Percentiles rank a stretch among this genome's conserved stretches.
Evolutionary conservation across 2,329 filamentous ascomycete genomes (phyloP).

Genomic region (Scedosporium apiospermum): DNA sequence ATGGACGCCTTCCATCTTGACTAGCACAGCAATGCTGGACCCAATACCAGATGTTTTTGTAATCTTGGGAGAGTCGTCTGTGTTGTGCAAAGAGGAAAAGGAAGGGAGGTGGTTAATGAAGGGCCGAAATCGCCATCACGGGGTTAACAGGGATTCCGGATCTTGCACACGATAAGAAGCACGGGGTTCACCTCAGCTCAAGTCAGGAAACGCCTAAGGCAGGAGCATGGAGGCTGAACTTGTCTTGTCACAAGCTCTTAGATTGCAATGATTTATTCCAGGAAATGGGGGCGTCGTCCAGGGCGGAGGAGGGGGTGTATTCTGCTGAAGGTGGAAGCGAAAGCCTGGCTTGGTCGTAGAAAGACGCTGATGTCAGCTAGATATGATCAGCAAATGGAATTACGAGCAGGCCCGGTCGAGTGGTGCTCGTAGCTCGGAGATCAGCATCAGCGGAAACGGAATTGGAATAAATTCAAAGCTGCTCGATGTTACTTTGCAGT

Average conservation of each 20-base stretch:
- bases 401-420: no score
- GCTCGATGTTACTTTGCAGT: no score
- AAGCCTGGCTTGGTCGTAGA: neutral
- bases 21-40: neutral
- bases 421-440: no score
- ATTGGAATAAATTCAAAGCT: neutral
- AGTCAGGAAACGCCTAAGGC: neutral
- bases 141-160: neutral
- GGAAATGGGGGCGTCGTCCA: neutral
- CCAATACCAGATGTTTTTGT: neutral
- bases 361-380: conserved; percentile 1
- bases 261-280: neutral
- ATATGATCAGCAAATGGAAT: neutral
- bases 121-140: neutral
- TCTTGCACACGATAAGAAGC: neutral
- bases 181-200: neutral
- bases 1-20: conserved; percentile 66
- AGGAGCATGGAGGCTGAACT: neutral
- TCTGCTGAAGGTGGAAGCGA: neutral
- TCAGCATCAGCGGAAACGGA: neutral
- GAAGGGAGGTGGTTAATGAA: neutral
- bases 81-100: neutral
- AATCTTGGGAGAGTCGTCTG: neutral
- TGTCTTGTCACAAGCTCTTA: neutral
- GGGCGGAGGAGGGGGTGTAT: neutral